phyloP scores from a whole-genome alignment of 345 rosid species.

The Garcia nutans region DNA sequence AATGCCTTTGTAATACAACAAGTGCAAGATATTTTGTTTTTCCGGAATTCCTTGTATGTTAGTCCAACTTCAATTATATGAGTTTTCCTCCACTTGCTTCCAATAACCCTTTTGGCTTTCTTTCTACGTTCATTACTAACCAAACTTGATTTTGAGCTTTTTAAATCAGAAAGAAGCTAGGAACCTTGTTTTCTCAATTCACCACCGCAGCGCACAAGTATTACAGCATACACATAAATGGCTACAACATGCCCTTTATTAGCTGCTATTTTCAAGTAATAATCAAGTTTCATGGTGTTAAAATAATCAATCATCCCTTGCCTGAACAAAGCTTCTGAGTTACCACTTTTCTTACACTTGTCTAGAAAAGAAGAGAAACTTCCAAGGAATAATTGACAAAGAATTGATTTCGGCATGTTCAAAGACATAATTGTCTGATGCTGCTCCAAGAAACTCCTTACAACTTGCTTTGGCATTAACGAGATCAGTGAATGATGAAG shows the following conservation, averaged over 20 bases:
- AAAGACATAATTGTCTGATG: too few relatives aligned
- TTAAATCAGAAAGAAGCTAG: neutral
- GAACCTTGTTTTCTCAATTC: neutral
- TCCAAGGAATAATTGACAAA: too few relatives aligned
- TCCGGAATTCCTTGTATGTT: neutral
- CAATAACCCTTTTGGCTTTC: neutral
- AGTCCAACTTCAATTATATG: neutral
- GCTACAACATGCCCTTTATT: conserved; percentile 3
- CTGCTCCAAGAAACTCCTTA: too few relatives aligned
- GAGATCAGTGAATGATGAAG: too few relatives aligned
- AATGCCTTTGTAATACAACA: neutral
- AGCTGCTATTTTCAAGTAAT: neutral
- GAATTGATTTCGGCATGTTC: too few relatives aligned
- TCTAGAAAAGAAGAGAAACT: too few relatives aligned
- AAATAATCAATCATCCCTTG: too few relatives aligned
- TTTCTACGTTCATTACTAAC: neutral
- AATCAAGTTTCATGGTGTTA: too few relatives aligned
- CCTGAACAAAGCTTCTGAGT: too few relatives aligned
- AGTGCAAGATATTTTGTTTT: neutral
- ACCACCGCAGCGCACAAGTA: neutral
- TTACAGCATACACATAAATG: conserved; percentile 2
- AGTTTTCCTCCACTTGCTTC: neutral
- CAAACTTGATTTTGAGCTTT: neutral
- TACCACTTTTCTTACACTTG: too few relatives aligned
- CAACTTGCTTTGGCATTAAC: too few relatives aligned